Percentiles rank a stretch among this genome's conserved stretches.
phyloP scores from a whole-genome alignment of 1,139 yeast genomes.

The Magnusiomyces ingens region DNA sequence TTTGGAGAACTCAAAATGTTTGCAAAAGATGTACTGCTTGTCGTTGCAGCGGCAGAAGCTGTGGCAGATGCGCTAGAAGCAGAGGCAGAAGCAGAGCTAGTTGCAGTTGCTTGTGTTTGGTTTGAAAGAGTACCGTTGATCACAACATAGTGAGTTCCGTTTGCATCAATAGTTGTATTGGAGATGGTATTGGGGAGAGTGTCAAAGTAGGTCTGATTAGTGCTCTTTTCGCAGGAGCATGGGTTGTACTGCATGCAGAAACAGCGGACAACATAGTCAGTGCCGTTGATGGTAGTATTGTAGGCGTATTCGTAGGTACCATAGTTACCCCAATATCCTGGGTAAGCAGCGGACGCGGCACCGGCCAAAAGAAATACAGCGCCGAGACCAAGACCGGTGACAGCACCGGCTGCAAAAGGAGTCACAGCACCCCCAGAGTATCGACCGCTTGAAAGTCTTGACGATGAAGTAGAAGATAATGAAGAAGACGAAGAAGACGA shows the following conservation, averaged over 20 bases:
- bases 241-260: slow-evolving; percentile 22
- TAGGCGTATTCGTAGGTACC: slow-evolving; percentile 22
- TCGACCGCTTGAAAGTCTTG: slow-evolving; percentile 16
- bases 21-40: too few species aligned
- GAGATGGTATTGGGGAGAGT: slow-evolving; percentile 17
- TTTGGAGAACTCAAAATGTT: too few species aligned
- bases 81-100: too few species aligned
- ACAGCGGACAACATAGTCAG: slow-evolving; percentile 21
- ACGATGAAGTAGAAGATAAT: slow-evolving; percentile 9
- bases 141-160: slow-evolving; percentile 12
- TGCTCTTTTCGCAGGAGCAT: slow-evolving; percentile 23
- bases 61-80: too few species aligned
- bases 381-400: slow-evolving; percentile 20
- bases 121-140: slow-evolving; percentile 23
- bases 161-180: slow-evolving; percentile 2
- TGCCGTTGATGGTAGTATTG: slow-evolving; percentile 21
- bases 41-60: too few species aligned
- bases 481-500: slow-evolving; percentile 13
- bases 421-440: slow-evolving; percentile 24
- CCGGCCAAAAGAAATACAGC: slow-evolving; percentile 15
- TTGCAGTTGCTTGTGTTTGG: slow-evolving; percentile 1
- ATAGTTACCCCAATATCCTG: slow-evolving; percentile 24
- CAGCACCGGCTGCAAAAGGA: slow-evolving; percentile 24
- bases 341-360: slow-evolving; percentile 14
- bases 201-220: slow-evolving; percentile 18